These are phyloP conservation scores for Vitis rupestris DNA, from an alignment of 164 flowering plant genomes.

Conservation along the genomic window DNA sequence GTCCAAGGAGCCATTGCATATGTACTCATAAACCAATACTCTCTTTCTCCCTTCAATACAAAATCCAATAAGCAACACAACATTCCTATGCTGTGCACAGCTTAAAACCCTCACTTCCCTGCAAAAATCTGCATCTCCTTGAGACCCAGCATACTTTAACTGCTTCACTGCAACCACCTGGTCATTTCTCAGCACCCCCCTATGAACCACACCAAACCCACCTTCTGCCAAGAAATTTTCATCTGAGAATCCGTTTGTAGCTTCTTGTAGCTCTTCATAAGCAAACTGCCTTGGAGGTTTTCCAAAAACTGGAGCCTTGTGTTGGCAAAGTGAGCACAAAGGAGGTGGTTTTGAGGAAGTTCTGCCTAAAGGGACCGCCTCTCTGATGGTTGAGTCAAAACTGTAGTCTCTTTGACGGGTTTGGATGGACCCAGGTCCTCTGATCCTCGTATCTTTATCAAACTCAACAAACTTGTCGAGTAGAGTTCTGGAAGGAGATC, in stretches of 20 bases:
- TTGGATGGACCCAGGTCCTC: constrained; percentile 11
- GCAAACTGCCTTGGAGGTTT: constrained; percentile 75
- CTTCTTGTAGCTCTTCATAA: constrained; percentile 65
- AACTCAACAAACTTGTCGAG: constrained; percentile 36
- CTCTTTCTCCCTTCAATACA: constrained; percentile 65
- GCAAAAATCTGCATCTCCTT: constrained; percentile 78
- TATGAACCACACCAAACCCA: constrained; percentile 73
- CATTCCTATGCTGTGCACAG: constrained; percentile 95
- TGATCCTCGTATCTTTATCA: constrained; percentile 32
- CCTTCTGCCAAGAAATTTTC: constrained; percentile 71
- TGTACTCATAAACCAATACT: constrained; percentile 80
- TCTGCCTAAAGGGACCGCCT: constrained; percentile 53
- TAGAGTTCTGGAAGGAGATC: constrained; percentile 24
- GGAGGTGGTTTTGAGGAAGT: constrained; percentile 76
- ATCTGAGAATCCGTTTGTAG: constrained; percentile 78
- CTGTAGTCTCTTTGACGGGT: constrained; percentile 18
- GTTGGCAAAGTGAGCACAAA: constrained; percentile 77
- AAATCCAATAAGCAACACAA: constrained; percentile 86
- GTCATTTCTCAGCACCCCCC: constrained; percentile 72
- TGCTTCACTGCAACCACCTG: constrained; percentile 87
- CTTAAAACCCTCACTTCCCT: constrained; percentile 77
- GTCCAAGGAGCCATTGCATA: constrained; percentile 90
- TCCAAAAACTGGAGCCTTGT: constrained; percentile 77
- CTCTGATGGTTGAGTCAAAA: constrained; percentile 41
- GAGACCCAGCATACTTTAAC: constrained; percentile 54